phyloP scores from a whole-genome alignment of 2,329 filamentous ascomycete species.

The Cytospora piceicola region DNA sequence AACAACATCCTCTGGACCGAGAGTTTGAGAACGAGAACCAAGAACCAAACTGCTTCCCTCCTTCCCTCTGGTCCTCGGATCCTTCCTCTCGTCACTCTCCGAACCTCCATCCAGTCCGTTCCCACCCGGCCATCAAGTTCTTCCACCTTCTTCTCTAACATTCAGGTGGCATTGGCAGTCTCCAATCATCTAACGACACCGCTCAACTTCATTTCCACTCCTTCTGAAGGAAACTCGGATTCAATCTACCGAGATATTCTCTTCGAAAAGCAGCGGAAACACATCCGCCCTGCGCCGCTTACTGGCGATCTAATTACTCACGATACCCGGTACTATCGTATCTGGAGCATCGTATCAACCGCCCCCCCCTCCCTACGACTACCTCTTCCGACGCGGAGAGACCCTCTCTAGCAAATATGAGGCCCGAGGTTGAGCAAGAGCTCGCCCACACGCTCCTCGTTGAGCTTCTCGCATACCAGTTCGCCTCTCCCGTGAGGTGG shows the following conservation, averaged over 20 bases:
- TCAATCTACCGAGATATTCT: not conserved
- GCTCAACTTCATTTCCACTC: slow-evolving; percentile 6
- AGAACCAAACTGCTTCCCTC: not conserved
- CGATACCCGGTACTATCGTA: slow-evolving; percentile 28
- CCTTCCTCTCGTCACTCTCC: slow-evolving; percentile 2
- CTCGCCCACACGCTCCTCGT: slow-evolving; percentile 97
- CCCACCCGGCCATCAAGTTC: not conserved
- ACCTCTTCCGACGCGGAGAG: slow-evolving; percentile 28
- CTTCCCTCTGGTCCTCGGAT: slow-evolving; percentile 11
- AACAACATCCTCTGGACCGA: not conserved
- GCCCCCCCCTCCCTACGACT: not conserved
- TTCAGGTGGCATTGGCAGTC: slow-evolving; percentile 17
- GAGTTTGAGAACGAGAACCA: not conserved
- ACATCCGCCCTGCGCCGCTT: not conserved
- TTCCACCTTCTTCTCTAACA: slow-evolving; percentile 18
- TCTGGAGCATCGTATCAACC: slow-evolving; percentile 26
- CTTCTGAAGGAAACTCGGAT: slow-evolving; percentile 5
- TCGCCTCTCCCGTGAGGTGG: slow-evolving; percentile 98
- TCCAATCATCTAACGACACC: slow-evolving; percentile 10
- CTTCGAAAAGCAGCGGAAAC: slow-evolving; percentile 13
- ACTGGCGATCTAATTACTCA: slow-evolving; percentile 16
- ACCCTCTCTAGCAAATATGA: slow-evolving; percentile 65
- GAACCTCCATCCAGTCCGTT: not conserved
- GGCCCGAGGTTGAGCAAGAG: slow-evolving; percentile 98
- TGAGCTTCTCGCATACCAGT: slow-evolving; percentile 98